Percentiles rank a stretch among this genome's conserved stretches.
Evolutionary conservation across 768 basidiomycete genomes (phyloP).

Genomic region (Tephrocybe sp.): DNA sequence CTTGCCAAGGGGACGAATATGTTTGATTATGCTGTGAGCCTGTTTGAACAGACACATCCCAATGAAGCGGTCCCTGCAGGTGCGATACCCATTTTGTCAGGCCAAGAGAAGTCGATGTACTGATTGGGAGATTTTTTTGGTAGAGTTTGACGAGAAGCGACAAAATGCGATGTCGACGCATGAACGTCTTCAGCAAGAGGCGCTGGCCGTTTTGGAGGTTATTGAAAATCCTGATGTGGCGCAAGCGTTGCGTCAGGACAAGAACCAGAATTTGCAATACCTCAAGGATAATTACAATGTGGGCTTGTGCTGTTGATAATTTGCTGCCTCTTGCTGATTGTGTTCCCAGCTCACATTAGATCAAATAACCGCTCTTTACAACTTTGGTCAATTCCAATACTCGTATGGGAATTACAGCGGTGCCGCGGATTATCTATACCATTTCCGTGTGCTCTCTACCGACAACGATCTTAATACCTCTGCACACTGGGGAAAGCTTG

Average conservation of each 20-base stretch:
- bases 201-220: slow-evolving; percentile 89
- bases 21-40: slow-evolving; percentile 86
- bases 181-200: slow-evolving; percentile 83
- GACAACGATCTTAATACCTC: slow-evolving; percentile 92
- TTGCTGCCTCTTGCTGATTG: neutral
- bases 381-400: slow-evolving; percentile 98
- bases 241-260: slow-evolving; percentile 91
- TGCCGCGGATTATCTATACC: slow-evolving; percentile 97
- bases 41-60: slow-evolving; percentile 79
- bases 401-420: slow-evolving; percentile 97
- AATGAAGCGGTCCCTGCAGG: slow-evolving; percentile 68
- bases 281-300: slow-evolving; percentile 92
- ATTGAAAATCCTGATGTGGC: slow-evolving; percentile 98
- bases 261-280: slow-evolving; percentile 93
- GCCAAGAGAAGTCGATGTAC: neutral
- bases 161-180: slow-evolving; percentile 81
- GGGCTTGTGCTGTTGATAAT: slow-evolving; percentile 22
- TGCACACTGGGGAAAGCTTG: slow-evolving; percentile 98
- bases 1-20: slow-evolving; percentile 97
- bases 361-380: slow-evolving; percentile 94
- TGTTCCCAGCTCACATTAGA: slow-evolving; percentile 78
- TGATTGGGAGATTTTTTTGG: neutral
- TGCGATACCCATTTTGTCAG: slow-evolving; percentile 25
- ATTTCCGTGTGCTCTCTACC: slow-evolving; percentile 96
- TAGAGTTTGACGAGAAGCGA: slow-evolving; percentile 85